Conservation (phyloP, 1,284 basidiomycete species). For the Irpex rosettiformis region DNA sequence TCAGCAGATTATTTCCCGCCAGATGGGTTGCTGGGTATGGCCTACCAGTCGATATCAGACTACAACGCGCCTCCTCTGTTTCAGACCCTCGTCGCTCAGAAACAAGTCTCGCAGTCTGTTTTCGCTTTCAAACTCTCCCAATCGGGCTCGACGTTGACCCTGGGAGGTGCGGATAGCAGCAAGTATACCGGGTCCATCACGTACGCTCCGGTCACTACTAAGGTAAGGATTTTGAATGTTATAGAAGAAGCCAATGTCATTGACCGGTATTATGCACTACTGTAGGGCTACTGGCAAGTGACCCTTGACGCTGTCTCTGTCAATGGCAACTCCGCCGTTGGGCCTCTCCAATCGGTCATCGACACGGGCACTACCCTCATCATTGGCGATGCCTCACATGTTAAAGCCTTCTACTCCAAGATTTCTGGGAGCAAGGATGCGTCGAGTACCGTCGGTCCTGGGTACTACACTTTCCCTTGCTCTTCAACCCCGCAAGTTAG, state of each 20-base stretch:
- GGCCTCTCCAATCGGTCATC: slow-evolving; percentile 32
- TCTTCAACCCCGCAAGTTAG: slow-evolving; percentile 31
- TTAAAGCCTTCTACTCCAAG: slow-evolving; percentile 38
- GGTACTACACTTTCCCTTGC: slow-evolving; percentile 41
- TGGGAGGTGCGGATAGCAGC: slow-evolving; percentile 48
- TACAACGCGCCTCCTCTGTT: slow-evolving; percentile 38
- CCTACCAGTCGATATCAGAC: slow-evolving; percentile 35
- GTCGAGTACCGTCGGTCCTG: slow-evolving; percentile 28
- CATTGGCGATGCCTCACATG: slow-evolving; percentile 40
- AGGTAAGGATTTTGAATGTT: slow-evolving; percentile 23
- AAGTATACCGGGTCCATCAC: slow-evolving; percentile 39
- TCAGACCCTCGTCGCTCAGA: slow-evolving; percentile 40
- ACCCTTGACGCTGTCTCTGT: slow-evolving; percentile 32
- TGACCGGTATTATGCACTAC: not conserved
- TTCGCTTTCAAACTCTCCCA: slow-evolving; percentile 55
- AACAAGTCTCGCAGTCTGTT: slow-evolving; percentile 33
- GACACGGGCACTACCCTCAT: slow-evolving; percentile 50
- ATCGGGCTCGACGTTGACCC: slow-evolving; percentile 45
- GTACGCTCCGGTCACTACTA: slow-evolving; percentile 31
- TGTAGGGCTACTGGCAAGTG: slow-evolving; percentile 45
- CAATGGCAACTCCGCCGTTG: slow-evolving; percentile 22
- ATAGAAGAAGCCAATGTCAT: slow-evolving; percentile 11
- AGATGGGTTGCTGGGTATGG: slow-evolving; percentile 50
- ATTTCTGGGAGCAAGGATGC: slow-evolving; percentile 39
- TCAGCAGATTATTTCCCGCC: slow-evolving; percentile 32